These are phyloP conservation scores for Pterocarpus santalinus DNA, from an alignment of 306 rosid species.

Conservation along the genomic window DNA sequence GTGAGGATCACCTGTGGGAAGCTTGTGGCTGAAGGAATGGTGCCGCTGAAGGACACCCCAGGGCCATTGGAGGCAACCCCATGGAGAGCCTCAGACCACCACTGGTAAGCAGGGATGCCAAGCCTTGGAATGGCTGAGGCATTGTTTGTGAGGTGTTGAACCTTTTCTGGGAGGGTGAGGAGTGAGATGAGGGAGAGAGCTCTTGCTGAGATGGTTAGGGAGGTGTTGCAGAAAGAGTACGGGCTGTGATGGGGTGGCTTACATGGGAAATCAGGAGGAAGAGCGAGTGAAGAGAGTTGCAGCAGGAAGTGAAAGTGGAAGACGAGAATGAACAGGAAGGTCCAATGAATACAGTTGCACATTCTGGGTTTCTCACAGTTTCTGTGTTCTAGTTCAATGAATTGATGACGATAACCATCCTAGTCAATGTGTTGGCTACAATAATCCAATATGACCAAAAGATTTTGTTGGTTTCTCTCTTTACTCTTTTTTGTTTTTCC, in stretches of 20 bases:
- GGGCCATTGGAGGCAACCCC: slow-evolving; percentile 90
- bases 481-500: too few relatives aligned
- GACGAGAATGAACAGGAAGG: background rate
- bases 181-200: slow-evolving; percentile 71
- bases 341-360: background rate
- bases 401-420: too few relatives aligned
- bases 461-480: too few relatives aligned
- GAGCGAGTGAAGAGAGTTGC: background rate
- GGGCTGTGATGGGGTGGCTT: slow-evolving; percentile 53
- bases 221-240: slow-evolving; percentile 73
- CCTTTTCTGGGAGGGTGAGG: slow-evolving; percentile 77
- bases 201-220: slow-evolving; percentile 61
- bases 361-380: too few relatives aligned
- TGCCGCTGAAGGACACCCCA: slow-evolving; percentile 78
- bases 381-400: too few relatives aligned
- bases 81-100: slow-evolving; percentile 95
- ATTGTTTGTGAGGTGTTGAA: slow-evolving; percentile 70
- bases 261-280: slow-evolving; percentile 59
- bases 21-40: slow-evolving; percentile 66
- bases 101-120: slow-evolving; percentile 74
- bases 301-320: background rate
- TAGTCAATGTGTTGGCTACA: too few relatives aligned
- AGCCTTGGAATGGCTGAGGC: slow-evolving; percentile 73
- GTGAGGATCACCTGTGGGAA: slow-evolving; percentile 84
- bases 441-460: too few relatives aligned